These are phyloP conservation scores for Paraphoma chrysanthemicola DNA, from an alignment of 2,329 filamentous ascomycete genomes.

Conservation along the genomic window DNA sequence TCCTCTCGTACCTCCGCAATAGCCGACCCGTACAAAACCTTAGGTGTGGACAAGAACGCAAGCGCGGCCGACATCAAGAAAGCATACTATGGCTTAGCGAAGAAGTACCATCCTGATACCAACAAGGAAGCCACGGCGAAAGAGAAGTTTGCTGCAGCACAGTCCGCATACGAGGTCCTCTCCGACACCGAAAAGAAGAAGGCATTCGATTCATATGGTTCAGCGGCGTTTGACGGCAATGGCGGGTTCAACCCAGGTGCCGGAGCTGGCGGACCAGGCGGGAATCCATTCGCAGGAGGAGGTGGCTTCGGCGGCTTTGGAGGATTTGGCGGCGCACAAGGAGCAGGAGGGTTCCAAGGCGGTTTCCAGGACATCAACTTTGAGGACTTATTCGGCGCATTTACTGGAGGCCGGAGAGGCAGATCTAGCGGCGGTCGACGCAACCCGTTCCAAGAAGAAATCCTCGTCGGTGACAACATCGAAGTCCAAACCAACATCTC, in stretches of 20 bases:
- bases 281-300: conserved; percentile 67
- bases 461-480: conserved; percentile 93
- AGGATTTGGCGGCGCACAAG: conserved; percentile 57
- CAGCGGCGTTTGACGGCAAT: conserved; percentile 72
- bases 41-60: conserved; percentile 85
- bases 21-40: conserved; percentile 83
- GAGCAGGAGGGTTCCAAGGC: conserved; percentile 68
- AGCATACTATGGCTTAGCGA: conserved; percentile 95
- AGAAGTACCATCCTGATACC: conserved; percentile 97
- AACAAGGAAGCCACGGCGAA: conserved; percentile 96
- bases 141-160: conserved; percentile 91
- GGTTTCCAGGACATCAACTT: conserved; percentile 92
- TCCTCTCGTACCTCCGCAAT: conserved; percentile 66
- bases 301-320: conserved; percentile 50
- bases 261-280: conserved; percentile 63
- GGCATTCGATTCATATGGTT: conserved; percentile 88
- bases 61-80: conserved; percentile 92
- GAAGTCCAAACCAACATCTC: conserved; percentile 92
- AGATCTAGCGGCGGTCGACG: conserved; percentile 56
- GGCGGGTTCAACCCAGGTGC: conserved; percentile 81
- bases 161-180: conserved; percentile 91
- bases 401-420: conserved; percentile 68
- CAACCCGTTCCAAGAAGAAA: conserved; percentile 78
- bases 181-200: conserved; percentile 93
- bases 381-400: conserved; percentile 92